Base-by-base conservation (phyloP, 169 alveolate species). In the Plasmodium gallinaceum region DNA sequence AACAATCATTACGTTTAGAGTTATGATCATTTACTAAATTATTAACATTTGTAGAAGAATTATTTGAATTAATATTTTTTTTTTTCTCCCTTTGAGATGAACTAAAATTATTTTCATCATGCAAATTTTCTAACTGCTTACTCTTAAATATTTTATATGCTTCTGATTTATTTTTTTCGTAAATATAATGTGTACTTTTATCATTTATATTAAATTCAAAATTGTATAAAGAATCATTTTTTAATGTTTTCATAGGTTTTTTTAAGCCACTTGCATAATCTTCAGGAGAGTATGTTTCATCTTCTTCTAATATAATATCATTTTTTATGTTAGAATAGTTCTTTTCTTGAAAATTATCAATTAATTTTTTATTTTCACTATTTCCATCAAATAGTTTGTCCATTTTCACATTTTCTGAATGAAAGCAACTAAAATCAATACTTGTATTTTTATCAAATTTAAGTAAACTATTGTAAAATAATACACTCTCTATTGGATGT, bases 191-290 rank as follows among this genome's bases (percentile, higher is more conserved):
- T 26, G 91, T 83, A 39, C 16, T 62, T 69, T 83, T 83, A 69
- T 83, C 91, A 18, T 54, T 57, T 57, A 83, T 42, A 62, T 83
- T 83, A 83, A 83, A 83, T 20, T 70, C 24, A 48, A 54, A 83
- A 52, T 43, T 70, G 52, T 60, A 52, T 26, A 83, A 58, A 22
- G 64, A n/a, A 37, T 58, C 52, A 8, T 62, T 61, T 64, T 68
- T 18, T 14, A 10, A 10, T 10, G 22, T 12, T 43, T 57, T 48
- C 46, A 45, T 48, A 1, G 45, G 16, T 37, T 18, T 78, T 62
- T 83, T 83, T 57, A 83, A 52, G 5, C 91, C 91, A 57, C 86
- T 83, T 42, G 62, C 60, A 83, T 69, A 83, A 69, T 83, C 91
- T 52, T 83, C 74, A 42, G 61, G n/a, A 24, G 72, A 22, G 52